Evolutionary conservation across 257 asterid species (phyloP), one percentile per base, ranked within the genome.

Genomic region (Voacanga thouarsii): DNA sequence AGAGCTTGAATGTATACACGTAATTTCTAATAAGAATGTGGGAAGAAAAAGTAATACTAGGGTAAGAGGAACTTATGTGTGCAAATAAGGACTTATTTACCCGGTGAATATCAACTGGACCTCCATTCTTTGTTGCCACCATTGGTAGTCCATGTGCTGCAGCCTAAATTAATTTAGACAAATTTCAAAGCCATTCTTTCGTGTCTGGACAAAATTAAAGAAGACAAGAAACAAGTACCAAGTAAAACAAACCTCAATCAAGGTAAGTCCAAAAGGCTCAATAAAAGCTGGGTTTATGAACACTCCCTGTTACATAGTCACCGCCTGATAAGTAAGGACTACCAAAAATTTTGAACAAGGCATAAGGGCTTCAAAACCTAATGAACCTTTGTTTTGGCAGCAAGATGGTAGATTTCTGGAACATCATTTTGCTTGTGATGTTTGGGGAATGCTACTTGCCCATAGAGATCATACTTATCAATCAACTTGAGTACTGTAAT

Each of bases 381-480:
- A 73, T 12, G 49, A 80, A 89, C 97, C 96, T 90, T 92, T 30
- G 95, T 92, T 83, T 88, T 92, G 59, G 88, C 94, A 61, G 97
- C 96, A 12, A 91, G 82, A 33, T 94, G 94, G 72, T 92, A 92
- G 78, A 92, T 92, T 49, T 92, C 95, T 7, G 97, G 97, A 71
- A 92, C 97, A 12, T 92, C 95, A 2, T 66, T 80, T 79, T 92
- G 97, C 83, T 87, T 92, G 87, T 92, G 97, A 80, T 89, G 97
- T 80, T 92, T 92, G 0, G 97, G 97, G 82, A 88, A 91, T 23
- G 97, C 96, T 26, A 92, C 97, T 89, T 85, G 95, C 63, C 96
- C 97, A 51, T 92, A 92, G 6, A 92, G 91, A 83, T 92, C 96
- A 84, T 91, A 89, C 67, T 82, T 92, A 86, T 92, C 97, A 57